Evolutionary conservation across 345 rosid species (phyloP), one percentile per base, ranked within the genome.

Genomic region (Geranium rotundifolium): DNA sequence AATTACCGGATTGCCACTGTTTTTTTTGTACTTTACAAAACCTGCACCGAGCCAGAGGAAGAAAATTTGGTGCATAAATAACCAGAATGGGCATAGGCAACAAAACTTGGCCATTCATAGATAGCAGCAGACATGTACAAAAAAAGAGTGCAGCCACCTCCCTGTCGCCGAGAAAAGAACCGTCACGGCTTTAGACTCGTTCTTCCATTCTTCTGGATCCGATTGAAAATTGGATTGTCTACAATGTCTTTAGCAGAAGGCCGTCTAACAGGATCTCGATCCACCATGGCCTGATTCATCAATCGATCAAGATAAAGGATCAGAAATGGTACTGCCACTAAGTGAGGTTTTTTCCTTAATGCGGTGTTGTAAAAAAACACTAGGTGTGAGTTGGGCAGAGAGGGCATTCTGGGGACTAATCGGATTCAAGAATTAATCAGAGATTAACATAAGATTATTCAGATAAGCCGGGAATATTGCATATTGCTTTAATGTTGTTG

Each of bases 231-330:
- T 56, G 85, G 84, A 77, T 85, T 90, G 59, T 82, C 82, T 27
- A 84, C 54, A 46, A 90, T 17, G 54, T 86, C 89, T 72, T 76
- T 77, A 0, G 90, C 89, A 52, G 87, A 82, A 65, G 96, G 96
- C 29, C 95, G 85, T 23, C 79, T 79, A 16, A 57, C 64, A 16
- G 99, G 96, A 74, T 90, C 81, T 10, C 84, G 90, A 59, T 84
- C 95, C 70, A 93, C 76, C 99, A 90, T 93, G 60, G 63, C 67
- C 99, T 90, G 86, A 60, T 63, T 60, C 60, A 55, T 15, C 34
- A 70, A 71, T 58, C 29, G 56, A 68, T 70, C 73, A 65, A 63
- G 66, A 50, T 19, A 60, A 63, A 27, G 12, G 67, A 54, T 15
- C 59, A n/a, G 41, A 10, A 58, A 19, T 58, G 59, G 29, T 60